Evolutionary conservation across 83 land plant species (phyloP).

Genomic region (Diphasiastrum complanatum): DNA sequence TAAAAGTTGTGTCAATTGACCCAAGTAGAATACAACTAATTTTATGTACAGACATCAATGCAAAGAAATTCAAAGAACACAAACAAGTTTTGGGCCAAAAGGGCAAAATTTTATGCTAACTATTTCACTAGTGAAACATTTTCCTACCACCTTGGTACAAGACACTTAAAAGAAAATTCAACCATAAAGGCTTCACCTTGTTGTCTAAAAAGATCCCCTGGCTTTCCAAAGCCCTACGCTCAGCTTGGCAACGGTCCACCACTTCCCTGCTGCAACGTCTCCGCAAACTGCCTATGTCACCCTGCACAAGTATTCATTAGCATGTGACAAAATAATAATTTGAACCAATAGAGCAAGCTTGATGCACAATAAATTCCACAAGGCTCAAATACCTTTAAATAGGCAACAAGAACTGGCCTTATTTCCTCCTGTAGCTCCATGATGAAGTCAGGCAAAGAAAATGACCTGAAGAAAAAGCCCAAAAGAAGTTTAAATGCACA

Average conservation of each 20-base stretch:
- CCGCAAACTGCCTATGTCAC: constrained; percentile 54
- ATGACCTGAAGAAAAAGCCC: constrained; percentile 38
- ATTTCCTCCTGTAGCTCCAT: constrained; percentile 75
- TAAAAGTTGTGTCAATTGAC: too few relatives aligned
- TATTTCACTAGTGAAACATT: neutral
- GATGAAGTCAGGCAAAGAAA: constrained; percentile 79
- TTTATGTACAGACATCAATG: neutral
- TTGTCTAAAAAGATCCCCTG: constrained; percentile 72
- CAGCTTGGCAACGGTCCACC: constrained; percentile 80
- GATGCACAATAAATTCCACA: neutral
- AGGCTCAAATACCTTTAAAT: constrained; percentile 51
- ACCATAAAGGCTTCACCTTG: constrained; percentile 42
- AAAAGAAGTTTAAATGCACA: too few relatives aligned
- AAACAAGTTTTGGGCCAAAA: neutral
- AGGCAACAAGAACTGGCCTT: constrained; percentile 67
- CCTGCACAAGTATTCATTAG: constrained; percentile 34
- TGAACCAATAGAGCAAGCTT: neutral
- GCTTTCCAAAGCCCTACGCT: constrained; percentile 55
- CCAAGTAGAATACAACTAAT: too few relatives aligned
- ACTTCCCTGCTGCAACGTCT: constrained; percentile 73
- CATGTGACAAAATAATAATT: too few relatives aligned
- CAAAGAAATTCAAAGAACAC: neutral
- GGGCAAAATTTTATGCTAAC: neutral
- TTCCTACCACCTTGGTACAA: neutral
- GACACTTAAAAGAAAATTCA: neutral